phyloP scores from a whole-genome alignment of 192 early-diverging fungal species.

The Piromyces finnis region DNA sequence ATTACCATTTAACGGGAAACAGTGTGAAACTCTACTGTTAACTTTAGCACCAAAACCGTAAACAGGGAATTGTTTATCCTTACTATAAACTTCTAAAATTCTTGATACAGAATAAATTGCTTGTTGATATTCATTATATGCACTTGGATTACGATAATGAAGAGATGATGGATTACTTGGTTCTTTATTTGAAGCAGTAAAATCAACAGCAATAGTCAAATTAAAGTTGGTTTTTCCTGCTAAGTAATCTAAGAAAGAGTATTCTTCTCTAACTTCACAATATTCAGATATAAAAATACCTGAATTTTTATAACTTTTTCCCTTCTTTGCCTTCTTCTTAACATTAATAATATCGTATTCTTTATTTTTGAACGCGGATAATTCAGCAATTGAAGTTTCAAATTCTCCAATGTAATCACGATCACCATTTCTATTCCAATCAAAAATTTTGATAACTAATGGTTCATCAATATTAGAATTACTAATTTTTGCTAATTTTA shows the following conservation, averaged over 20 bases:
- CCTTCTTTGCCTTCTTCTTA: conserved; percentile 1
- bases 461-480: neutral
- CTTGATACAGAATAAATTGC: conserved; percentile 24
- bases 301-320: conserved; percentile 1
- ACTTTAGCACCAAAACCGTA: conserved; percentile 34
- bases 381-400: neutral
- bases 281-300: neutral
- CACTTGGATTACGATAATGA: conserved; percentile 14
- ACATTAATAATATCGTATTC: neutral
- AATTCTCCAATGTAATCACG: conserved; percentile 2
- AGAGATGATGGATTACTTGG: conserved; percentile 20
- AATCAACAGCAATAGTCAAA: conserved; percentile 29
- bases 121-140: conserved; percentile 23
- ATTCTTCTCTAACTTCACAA: neutral
- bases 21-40: conserved; percentile 16
- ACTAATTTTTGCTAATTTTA: neutral
- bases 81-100: conserved; percentile 27
- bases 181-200: conserved; percentile 31
- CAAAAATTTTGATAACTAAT: neutral
- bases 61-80: conserved; percentile 22
- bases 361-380: neutral
- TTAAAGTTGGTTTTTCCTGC: conserved; percentile 20
- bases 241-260: conserved; percentile 27
- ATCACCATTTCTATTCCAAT: conserved; percentile 1
- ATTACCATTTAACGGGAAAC: conserved; percentile 22